These are phyloP conservation scores for Calycina marina DNA, from an alignment of 2,329 filamentous ascomycete genomes.

Conservation along the genomic window DNA sequence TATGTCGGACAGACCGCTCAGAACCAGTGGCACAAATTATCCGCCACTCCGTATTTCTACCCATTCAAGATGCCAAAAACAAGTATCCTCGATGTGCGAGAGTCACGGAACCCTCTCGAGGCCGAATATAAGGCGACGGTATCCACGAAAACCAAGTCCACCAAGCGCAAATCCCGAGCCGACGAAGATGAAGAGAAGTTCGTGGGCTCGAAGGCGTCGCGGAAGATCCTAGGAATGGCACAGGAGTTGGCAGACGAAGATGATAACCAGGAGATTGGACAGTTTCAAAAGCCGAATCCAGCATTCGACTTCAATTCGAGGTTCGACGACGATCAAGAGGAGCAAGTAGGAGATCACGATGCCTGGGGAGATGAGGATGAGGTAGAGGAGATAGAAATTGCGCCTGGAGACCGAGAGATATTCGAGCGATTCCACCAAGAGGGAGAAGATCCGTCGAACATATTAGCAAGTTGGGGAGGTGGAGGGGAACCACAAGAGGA, in stretches of 20 bases:
- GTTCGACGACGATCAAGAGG: slow-evolving; percentile 41
- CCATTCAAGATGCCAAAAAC: slow-evolving; percentile 65
- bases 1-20: too few species aligned
- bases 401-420: slow-evolving; percentile 75
- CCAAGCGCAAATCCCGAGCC: slow-evolving; percentile 48
- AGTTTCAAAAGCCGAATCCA: slow-evolving; percentile 32
- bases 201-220: slow-evolving; percentile 76
- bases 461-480: slow-evolving; percentile 20
- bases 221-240: slow-evolving; percentile 78
- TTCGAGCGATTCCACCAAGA: slow-evolving; percentile 81
- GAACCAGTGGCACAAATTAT: too few species aligned
- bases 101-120: slow-evolving; percentile 64
- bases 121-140: slow-evolving; percentile 67
- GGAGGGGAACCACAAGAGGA: slow-evolving; percentile 26
- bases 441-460: slow-evolving; percentile 33
- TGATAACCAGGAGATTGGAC: slow-evolving; percentile 36
- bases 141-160: slow-evolving; percentile 58
- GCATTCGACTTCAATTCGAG: slow-evolving; percentile 73
- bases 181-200: slow-evolving; percentile 53
- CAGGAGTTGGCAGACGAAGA: slow-evolving; percentile 81
- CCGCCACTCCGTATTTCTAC: too few species aligned
- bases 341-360: slow-evolving; percentile 38
- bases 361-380: slow-evolving; percentile 73
- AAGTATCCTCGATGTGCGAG: slow-evolving; percentile 40
- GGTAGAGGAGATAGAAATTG: slow-evolving; percentile 62